Base-by-base conservation (phyloP, 2,329 filamentous ascomycete species). In the Aspergillus aculeatinus region DNA sequence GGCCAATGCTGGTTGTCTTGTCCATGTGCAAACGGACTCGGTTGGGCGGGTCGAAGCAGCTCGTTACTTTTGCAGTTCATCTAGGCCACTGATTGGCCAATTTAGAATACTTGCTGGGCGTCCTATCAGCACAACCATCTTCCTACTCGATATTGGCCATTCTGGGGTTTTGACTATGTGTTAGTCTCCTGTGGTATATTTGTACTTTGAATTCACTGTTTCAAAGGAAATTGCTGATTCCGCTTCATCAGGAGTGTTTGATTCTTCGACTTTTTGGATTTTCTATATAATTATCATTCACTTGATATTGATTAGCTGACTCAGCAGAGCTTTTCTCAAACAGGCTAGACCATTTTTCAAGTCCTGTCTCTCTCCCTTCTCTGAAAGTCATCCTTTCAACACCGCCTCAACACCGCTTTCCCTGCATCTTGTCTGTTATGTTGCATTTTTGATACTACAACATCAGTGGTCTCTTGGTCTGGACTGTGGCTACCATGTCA, bases 271-370 rank as follows among this genome's bases (percentile, higher is more conserved):
- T 16, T 31, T 19, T 25, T 29, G n/a, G 11, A 29, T 44, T 53
- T 31, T 35, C 33, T 35, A 35, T 35, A 53, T 29, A 44, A 19
- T 19, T 19, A 42, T 35, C 33, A 35, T 42, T 42, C 39, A 42
- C 39, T n/a, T 42, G 16, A 35, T 35, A 52, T 42, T n/a, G 44
- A 52, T 42, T n/a, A 53, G 35, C 51, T 53, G 35, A 53, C 21
- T 44, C 4, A 42, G 16, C 39, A 16, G 11, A 25, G 27, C n/a
- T 0, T 19, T 44, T 4, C 33, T 9, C n/a, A 53, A 53, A 21
- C 19, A 44, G 35, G 12, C 21, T 53, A 53, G 51, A 21, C 35
- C 44, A 10, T 16, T 14, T 53, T 14, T 31, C 25, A 27, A 27
- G 27, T 19, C 21, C 23, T 23, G 23, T 44, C n/a, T 42, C 21